Percentiles rank a stretch among this genome's conserved stretches.
Conservation (phyloP, 2,329 filamentous ascomycete genomes). For the Coniochaeta hoffmannii region DNA sequence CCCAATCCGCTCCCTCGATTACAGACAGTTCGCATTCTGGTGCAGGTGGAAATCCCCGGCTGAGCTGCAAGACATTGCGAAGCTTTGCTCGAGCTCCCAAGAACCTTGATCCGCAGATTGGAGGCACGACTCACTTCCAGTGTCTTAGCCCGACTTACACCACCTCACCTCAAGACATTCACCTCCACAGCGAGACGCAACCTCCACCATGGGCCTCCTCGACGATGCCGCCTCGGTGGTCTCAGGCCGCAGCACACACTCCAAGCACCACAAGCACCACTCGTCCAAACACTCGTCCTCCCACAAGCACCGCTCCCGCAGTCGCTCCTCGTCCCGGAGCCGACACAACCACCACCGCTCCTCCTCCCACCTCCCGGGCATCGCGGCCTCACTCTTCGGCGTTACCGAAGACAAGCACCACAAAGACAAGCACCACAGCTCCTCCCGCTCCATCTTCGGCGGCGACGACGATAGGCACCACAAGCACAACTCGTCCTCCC, state of each 20-base stretch:
- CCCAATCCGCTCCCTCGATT: not conserved
- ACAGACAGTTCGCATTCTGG: not conserved
- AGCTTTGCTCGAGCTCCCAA: not conserved
- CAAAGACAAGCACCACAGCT: conserved; percentile 22
- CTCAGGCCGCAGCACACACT: conserved; percentile 17
- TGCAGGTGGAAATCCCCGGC: not conserved
- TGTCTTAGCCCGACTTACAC: not conserved
- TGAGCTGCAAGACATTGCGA: not conserved
- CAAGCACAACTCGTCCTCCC: conserved; percentile 31
- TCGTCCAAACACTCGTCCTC: conserved; percentile 17
- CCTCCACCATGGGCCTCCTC: conserved; percentile 22
- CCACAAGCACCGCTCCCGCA: conserved; percentile 9
- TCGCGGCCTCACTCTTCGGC: conserved; percentile 23
- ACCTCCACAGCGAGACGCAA: not conserved
- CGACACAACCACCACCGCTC: conserved; percentile 9
- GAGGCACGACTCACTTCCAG: not conserved
- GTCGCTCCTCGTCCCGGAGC: conserved; percentile 23
- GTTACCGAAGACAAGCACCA: conserved; percentile 16
- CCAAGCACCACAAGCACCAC: conserved; percentile 18
- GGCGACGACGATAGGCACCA: conserved; percentile 26
- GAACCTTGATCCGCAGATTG: not conserved
- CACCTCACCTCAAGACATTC: not conserved
- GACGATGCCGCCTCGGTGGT: conserved; percentile 24
- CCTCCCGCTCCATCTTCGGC: conserved; percentile 35
- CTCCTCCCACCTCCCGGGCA: conserved; percentile 16